Percentiles rank a stretch among this genome's conserved stretches.
These are phyloP conservation scores for Trichoderma arundinaceum DNA, from an alignment of 2,329 filamentous ascomycete species.

Conservation along the genomic window DNA sequence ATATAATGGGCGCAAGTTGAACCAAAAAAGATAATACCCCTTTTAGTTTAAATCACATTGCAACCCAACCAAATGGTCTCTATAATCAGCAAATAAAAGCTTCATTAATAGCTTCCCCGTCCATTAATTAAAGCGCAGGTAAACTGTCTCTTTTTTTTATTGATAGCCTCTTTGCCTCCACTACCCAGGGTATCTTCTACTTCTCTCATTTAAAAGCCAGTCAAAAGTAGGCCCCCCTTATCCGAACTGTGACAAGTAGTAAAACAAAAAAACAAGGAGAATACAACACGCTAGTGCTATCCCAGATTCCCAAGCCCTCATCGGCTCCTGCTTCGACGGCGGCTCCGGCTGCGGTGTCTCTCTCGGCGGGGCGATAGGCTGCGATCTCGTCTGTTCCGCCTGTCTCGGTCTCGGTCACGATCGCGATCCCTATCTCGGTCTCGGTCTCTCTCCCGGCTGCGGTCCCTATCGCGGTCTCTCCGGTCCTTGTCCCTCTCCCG, in stretches of 20 bases:
- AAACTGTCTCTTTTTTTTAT: neutral
- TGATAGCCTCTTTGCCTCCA: neutral
- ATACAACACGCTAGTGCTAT: neutral
- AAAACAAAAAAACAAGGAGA: neutral
- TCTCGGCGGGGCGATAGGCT: slow-evolving; percentile 47
- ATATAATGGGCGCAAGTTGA: neutral
- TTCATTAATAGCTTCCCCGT: neutral
- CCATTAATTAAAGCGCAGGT: neutral
- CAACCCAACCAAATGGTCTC: neutral
- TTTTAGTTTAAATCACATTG: neutral
- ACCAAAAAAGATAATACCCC: slow-evolving; percentile 1
- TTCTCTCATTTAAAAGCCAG: neutral
- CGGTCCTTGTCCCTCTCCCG: slow-evolving; percentile 46
- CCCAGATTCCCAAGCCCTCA: neutral
- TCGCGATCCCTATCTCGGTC: slow-evolving; percentile 41
- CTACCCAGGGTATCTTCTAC: slow-evolving; percentile 18
- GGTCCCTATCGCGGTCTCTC: slow-evolving; percentile 46
- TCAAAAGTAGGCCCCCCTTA: neutral
- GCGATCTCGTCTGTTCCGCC: slow-evolving; percentile 40
- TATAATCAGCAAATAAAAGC: neutral
- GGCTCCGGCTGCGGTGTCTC: slow-evolving; percentile 47
- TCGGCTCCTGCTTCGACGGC: slow-evolving; percentile 47
- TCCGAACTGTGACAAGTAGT: neutral
- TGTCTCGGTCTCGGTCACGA: slow-evolving; percentile 14
- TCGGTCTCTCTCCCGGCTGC: slow-evolving; percentile 50